A percentile compares a stretch with the other conserved stretches of the same genome.
phyloP scores from a whole-genome alignment of 768 basidiomycete genomes.

The Lentinula edodes region DNA sequence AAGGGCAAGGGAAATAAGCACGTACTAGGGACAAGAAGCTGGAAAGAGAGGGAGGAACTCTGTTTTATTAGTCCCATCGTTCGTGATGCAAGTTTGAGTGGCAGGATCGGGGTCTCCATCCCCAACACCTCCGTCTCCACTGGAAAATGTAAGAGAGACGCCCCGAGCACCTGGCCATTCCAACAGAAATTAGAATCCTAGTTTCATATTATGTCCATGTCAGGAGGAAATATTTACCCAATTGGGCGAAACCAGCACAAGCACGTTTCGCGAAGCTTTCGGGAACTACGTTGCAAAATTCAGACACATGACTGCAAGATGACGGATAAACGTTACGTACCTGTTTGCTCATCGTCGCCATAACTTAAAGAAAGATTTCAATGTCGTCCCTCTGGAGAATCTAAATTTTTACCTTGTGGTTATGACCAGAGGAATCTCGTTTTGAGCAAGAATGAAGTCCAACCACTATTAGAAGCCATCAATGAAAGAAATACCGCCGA shows the following conservation, averaged over 20 bases:
- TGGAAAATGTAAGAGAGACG: conserved; percentile 56
- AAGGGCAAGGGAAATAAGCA: background rate
- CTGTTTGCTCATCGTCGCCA: conserved; percentile 67
- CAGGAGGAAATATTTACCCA: conserved; percentile 30
- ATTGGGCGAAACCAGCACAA: conserved; percentile 57
- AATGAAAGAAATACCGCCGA: conserved; percentile 11
- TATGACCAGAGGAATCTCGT: conserved; percentile 50
- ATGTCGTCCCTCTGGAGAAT: background rate
- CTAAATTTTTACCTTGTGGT: conserved; percentile 33
- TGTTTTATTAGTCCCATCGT: conserved; percentile 49
- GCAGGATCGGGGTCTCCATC: conserved; percentile 50
- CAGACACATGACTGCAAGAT: background rate
- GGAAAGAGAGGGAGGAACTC: conserved; percentile 60
- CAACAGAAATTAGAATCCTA: background rate
- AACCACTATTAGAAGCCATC: conserved; percentile 43
- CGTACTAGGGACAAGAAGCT: conserved; percentile 32
- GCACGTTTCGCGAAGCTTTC: conserved; percentile 48
- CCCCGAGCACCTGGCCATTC: conserved; percentile 50
- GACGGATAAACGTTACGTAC: conserved; percentile 24
- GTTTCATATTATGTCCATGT: background rate
- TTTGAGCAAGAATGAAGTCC: conserved; percentile 45
- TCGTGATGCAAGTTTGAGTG: conserved; percentile 50
- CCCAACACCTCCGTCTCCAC: conserved; percentile 68
- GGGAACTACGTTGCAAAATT: conserved; percentile 39
- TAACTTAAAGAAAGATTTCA: conserved; percentile 34